A percentile compares a stretch with the other conserved stretches of the same genome.
Evolutionary conservation across 352 stramenopile species (phyloP).

Genomic region (Peronospora belbahrii): DNA sequence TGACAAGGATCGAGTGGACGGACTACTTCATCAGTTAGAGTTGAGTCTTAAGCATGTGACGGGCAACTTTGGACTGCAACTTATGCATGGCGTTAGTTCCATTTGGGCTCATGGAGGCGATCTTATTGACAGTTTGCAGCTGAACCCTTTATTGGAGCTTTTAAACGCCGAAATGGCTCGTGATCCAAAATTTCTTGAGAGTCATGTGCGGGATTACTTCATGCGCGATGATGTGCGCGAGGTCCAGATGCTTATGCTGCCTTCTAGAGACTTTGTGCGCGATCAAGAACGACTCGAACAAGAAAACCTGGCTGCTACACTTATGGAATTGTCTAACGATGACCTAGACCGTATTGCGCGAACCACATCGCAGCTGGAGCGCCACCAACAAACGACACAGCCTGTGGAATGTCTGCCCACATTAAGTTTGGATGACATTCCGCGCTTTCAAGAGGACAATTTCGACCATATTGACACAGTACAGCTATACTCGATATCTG

Average conservation of each 20-base stretch:
- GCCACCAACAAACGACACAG: slow-evolving; percentile 57
- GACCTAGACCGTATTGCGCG: slow-evolving; percentile 52
- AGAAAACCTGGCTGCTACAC: slow-evolving; percentile 36
- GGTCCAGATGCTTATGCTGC: slow-evolving; percentile 71
- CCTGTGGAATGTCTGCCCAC: slow-evolving; percentile 70
- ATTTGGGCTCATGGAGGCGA: slow-evolving; percentile 68
- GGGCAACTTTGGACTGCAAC: slow-evolving; percentile 70
- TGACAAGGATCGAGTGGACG: slow-evolving; percentile 60
- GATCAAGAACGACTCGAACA: slow-evolving; percentile 44
- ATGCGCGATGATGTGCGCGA: slow-evolving; percentile 42
- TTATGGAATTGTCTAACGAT: slow-evolving; percentile 37
- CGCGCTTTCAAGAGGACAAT: slow-evolving; percentile 36
- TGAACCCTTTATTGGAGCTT: slow-evolving; percentile 59
- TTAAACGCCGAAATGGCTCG: slow-evolving; percentile 51
- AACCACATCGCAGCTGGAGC: slow-evolving; percentile 39
- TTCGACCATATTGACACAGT: slow-evolving; percentile 41
- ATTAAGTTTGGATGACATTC: slow-evolving; percentile 63
- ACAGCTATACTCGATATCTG: slow-evolving; percentile 23
- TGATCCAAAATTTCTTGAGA: slow-evolving; percentile 61
- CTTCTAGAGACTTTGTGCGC: slow-evolving; percentile 48
- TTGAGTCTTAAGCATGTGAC: slow-evolving; percentile 80
- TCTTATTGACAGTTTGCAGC: slow-evolving; percentile 49
- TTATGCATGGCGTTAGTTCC: slow-evolving; percentile 66
- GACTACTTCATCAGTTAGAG: slow-evolving; percentile 73
- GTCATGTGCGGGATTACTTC: slow-evolving; percentile 47